Evolutionary conservation across 1,284 basidiomycete species (phyloP), one percentile per base, ranked within the genome.

Genomic region (Earliella scabrosa): DNA sequence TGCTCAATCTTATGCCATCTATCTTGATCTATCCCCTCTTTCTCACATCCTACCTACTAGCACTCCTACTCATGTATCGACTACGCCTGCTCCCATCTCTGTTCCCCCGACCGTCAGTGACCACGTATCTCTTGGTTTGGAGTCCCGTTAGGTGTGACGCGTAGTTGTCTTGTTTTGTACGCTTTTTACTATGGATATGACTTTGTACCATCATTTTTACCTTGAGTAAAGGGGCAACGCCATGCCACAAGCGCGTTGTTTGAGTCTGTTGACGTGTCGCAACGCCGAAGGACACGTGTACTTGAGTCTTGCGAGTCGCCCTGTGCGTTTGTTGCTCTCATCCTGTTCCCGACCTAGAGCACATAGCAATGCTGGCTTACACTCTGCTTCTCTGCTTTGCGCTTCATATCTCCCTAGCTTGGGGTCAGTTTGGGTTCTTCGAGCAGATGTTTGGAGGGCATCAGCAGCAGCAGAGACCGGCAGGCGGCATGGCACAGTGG

Each of bases 381-480:
- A 38, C 47, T 5, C 23, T 61, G 5, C n/a, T 60, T 7, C 21
- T 64, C 10, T 60, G 51, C 36, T 34, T 62, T 2, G 2, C 56
- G 1, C 40, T 58, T 1, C 49, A 59, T 3, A 35, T 47, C 23
- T 53, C 63, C 1, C 32, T 43, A 2, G 61, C 54, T 2, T 36
- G 34, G 11, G 85, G 81, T 4, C 85, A 87, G 63, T 88, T 88
- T 66, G 69, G 72, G 38, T 87, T 87, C 71, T 88, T 88, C 63
- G 80, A 85, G 53, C 78, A 80, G 50, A 85, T 87, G 81, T 87
- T 86, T 50, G 74, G 74, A 8, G 77, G 77, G 24, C 78, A 79
- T 8, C 82, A 80, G 20, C 82, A 82, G 38, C 79, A 77, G 44
- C 62, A 52, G 38, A 58, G 56, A 26, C 60, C 65, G 10, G 58